phyloP scores from a whole-genome alignment of 495 filamentous ascomycete genomes.

The Podospora pseudoanserina region DNA sequence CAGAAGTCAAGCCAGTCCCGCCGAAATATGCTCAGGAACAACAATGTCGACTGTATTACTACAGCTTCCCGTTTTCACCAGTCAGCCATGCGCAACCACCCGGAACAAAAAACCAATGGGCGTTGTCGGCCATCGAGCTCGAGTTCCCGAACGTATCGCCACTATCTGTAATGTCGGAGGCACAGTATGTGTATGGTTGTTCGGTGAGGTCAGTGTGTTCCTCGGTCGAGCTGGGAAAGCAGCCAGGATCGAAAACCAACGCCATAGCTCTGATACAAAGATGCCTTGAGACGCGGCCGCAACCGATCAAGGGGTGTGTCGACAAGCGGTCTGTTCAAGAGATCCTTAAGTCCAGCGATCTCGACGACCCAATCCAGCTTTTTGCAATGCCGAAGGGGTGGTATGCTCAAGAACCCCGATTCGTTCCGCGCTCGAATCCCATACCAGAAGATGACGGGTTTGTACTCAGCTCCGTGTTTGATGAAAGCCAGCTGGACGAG shows the following conservation, averaged over 20 bases:
- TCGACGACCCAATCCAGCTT: slow-evolving; percentile 52
- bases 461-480: slow-evolving; percentile 60
- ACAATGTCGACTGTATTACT: slow-evolving; percentile 65
- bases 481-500: slow-evolving; percentile 47
- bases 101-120: slow-evolving; percentile 52
- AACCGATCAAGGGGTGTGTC: slow-evolving; percentile 15
- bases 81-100: background rate
- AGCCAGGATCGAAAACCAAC: slow-evolving; percentile 60
- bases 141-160: slow-evolving; percentile 58
- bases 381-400: slow-evolving; percentile 55
- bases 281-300: slow-evolving; percentile 31
- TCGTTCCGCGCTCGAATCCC: slow-evolving; percentile 48
- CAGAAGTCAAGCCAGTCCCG: slow-evolving; percentile 32
- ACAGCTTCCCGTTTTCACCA: slow-evolving; percentile 46
- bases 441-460: slow-evolving; percentile 55
- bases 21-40: slow-evolving; percentile 49
- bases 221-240: slow-evolving; percentile 51
- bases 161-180: slow-evolving; percentile 48
- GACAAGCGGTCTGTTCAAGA: slow-evolving; percentile 5
- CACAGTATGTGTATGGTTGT: slow-evolving; percentile 57
- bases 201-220: slow-evolving; percentile 43
- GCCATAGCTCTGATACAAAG: slow-evolving; percentile 44
- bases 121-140: slow-evolving; percentile 57
- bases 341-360: slow-evolving; percentile 40
- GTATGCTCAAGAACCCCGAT: slow-evolving; percentile 63